phyloP scores from a whole-genome alignment of 805 yeast species.

The Metschnikowia amazonensis region DNA sequence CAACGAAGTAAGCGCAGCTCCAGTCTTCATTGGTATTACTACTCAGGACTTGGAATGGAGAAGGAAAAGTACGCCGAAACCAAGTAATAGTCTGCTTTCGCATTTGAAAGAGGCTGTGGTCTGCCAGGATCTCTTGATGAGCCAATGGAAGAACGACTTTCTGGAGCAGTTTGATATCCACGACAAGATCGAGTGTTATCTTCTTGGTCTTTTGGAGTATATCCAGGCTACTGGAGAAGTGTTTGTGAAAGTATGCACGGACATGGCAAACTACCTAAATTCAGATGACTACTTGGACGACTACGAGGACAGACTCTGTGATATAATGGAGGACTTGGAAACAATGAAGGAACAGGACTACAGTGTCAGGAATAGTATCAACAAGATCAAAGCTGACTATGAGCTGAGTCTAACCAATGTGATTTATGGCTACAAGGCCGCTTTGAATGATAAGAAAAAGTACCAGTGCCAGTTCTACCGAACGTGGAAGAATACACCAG shows the following conservation, averaged over 20 bases:
- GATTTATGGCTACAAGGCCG: background rate
- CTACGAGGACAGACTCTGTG: background rate
- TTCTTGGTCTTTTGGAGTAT: background rate
- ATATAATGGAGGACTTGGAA: background rate
- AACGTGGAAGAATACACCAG: background rate
- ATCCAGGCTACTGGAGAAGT: background rate
- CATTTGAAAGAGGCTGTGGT: no score
- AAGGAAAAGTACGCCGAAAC: background rate
- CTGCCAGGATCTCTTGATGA: no score
- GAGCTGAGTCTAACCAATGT: background rate
- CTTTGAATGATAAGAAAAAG: background rate
- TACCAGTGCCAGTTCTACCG: background rate
- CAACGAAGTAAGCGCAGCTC: no score
- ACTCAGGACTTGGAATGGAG: no score
- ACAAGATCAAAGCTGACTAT: background rate
- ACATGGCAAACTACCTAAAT: background rate
- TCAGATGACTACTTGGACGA: background rate
- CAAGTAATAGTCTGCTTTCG: no score
- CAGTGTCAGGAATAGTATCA: background rate
- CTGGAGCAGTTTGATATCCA: background rate
- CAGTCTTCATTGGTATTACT: no score
- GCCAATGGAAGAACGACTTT: background rate
- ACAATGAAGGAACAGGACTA: background rate
- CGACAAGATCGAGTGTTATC: background rate
- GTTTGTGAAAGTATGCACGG: background rate